These are phyloP conservation scores for Sordariomycetes sp. DNA, from an alignment of 2,329 filamentous ascomycete genomes.

Conservation along the genomic window DNA sequence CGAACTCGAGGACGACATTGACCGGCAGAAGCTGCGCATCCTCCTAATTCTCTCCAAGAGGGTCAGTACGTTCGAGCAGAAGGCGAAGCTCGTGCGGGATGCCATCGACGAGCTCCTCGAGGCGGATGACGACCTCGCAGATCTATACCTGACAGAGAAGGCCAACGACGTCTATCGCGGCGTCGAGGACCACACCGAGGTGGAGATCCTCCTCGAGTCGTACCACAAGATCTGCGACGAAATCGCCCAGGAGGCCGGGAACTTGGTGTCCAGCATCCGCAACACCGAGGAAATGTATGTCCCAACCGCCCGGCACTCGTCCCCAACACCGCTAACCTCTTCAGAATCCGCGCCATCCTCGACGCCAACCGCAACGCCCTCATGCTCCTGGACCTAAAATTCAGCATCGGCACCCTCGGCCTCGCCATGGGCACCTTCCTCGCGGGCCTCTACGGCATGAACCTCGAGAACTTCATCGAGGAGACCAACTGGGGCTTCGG, in stretches of 20 bases:
- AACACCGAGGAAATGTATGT: slow-evolving; percentile 97
- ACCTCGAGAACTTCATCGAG: slow-evolving; percentile 96
- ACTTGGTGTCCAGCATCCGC: slow-evolving; percentile 84
- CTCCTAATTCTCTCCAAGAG: slow-evolving; percentile 91
- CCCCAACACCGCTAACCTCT: not conserved
- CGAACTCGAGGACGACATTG: slow-evolving; percentile 92
- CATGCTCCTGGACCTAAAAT: slow-evolving; percentile 94
- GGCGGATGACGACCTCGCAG: slow-evolving; percentile 85
- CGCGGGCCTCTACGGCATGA: slow-evolving; percentile 99
- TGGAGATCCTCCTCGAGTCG: slow-evolving; percentile 92
- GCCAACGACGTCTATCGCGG: slow-evolving; percentile 56
- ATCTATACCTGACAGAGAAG: slow-evolving; percentile 94
- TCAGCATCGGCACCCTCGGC: slow-evolving; percentile 89
- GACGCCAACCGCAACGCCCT: slow-evolving; percentile 97
- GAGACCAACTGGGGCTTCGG: slow-evolving; percentile 80
- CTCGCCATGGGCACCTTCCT: slow-evolving; percentile 89
- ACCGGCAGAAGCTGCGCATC: slow-evolving; percentile 81
- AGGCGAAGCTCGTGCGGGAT: slow-evolving; percentile 83
- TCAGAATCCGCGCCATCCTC: slow-evolving; percentile 84
- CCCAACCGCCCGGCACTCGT: not conserved
- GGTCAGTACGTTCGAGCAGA: slow-evolving; percentile 93
- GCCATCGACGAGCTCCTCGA: slow-evolving; percentile 92
- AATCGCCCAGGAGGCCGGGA: slow-evolving; percentile 90
- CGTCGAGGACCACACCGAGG: slow-evolving; percentile 84
- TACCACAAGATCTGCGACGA: slow-evolving; percentile 98